These are phyloP conservation scores for Saposhnikovia divaricata DNA, from an alignment of 129 eudicot species.

Conservation along the genomic window DNA sequence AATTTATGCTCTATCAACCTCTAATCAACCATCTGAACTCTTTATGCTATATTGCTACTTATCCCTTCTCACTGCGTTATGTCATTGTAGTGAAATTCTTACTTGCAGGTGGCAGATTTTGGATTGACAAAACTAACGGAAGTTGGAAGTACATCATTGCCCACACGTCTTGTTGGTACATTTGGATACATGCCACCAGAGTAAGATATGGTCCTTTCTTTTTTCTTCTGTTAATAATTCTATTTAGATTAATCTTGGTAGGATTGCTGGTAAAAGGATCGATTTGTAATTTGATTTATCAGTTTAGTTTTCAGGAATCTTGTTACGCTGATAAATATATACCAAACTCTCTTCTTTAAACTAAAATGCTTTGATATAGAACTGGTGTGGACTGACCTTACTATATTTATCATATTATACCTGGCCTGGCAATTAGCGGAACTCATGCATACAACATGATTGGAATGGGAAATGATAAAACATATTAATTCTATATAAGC, in stretches of 20 bases:
- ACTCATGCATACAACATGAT: background rate
- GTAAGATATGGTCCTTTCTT: conserved; percentile 31
- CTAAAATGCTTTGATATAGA: background rate
- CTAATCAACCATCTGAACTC: background rate
- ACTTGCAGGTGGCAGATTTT: conserved; percentile 88
- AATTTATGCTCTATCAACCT: background rate
- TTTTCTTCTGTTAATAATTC: background rate
- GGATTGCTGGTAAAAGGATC: background rate
- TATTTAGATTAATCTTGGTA: background rate
- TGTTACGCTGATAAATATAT: background rate
- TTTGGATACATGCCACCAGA: conserved; percentile 99
- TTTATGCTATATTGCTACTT: background rate
- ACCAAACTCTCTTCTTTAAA: background rate
- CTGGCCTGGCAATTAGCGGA: conserved; percentile 1
- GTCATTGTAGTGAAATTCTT: conserved; percentile 11
- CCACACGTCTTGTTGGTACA: conserved; percentile 90
- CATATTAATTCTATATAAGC: too few species aligned
- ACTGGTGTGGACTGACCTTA: background rate
- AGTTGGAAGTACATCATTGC: conserved; percentile 68
- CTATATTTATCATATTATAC: background rate
- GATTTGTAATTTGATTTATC: background rate
- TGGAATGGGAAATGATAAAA: background rate
- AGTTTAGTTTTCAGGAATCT: background rate
- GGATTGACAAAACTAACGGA: conserved; percentile 88
- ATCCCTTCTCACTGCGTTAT: background rate